Conservation (phyloP, 148 eudicot genomes). For the Oxyria digyna region DNA sequence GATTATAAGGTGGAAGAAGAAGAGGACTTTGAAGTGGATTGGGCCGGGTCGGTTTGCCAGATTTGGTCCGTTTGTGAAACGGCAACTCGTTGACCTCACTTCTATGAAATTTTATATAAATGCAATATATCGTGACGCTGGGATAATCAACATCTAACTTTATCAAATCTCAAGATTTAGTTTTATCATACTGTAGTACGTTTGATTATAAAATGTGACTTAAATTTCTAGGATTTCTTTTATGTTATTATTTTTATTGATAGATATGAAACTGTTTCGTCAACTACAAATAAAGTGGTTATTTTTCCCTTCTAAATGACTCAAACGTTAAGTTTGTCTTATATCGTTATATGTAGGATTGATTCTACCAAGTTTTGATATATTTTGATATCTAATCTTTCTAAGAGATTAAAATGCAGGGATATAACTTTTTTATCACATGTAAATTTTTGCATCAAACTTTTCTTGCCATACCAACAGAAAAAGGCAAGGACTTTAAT, state of each 20-base stretch:
- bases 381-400: not conserved
- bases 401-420: not conserved
- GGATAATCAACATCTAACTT: not conserved
- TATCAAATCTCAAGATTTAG: not conserved
- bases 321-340: not conserved
- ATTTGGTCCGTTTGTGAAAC: not conserved
- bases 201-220: not conserved
- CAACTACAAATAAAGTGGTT: not conserved
- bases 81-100: not conserved
- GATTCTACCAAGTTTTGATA: too few species aligned
- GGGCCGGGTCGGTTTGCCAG: not conserved
- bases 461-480: not conserved
- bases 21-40: not conserved
- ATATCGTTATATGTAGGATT: not conserved
- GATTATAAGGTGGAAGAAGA: slow-evolving; percentile 1
- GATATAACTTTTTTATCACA: not conserved
- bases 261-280: not conserved
- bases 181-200: not conserved
- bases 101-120: not conserved
- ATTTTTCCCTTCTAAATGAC: not conserved
- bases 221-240: not conserved
- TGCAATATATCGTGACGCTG: not conserved
- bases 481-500: not conserved
- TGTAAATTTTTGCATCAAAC: not conserved
- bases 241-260: not conserved